Conservation (phyloP, 345 rosid species). For the Rhodomyrtus tomentosa region DNA sequence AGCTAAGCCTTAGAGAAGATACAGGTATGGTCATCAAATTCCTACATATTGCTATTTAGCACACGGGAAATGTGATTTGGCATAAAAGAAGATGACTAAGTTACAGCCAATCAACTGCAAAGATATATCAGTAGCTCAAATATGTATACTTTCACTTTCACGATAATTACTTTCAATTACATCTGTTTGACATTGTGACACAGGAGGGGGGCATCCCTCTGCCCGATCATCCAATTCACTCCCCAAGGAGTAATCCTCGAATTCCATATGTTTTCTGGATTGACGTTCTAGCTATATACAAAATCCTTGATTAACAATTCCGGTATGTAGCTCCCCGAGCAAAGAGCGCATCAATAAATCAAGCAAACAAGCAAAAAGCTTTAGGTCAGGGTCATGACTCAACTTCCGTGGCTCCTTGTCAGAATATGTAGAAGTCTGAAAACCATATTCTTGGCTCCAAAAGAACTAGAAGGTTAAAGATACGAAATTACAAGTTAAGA, state of each 20-base stretch:
- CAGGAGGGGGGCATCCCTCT: no score
- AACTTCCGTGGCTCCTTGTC: no score
- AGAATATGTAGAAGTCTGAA: not conserved
- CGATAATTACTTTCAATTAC: not conserved
- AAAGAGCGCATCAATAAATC: no score
- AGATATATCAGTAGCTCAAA: not conserved
- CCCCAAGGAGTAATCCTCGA: no score
- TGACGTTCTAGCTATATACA: no score
- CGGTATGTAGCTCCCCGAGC: no score
- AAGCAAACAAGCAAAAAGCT: no score
- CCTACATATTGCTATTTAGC: not conserved
- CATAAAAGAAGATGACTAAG: not conserved
- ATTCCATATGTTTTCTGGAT: no score
- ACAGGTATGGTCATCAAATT: not conserved
- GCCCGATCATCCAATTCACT: no score
- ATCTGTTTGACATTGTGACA: not conserved
- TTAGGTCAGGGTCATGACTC: no score
- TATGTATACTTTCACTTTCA: not conserved
- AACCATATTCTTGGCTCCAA: not conserved
- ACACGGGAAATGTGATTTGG: not conserved
- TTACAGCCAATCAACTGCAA: not conserved
- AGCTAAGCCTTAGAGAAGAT: not conserved
- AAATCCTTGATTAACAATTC: no score
- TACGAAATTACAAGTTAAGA: not conserved
- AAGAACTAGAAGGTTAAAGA: not conserved